A percentile compares a stretch with the other conserved stretches of the same genome.
Conservation (phyloP, 495 filamentous ascomycete genomes). For the Penicillium pulvis region DNA sequence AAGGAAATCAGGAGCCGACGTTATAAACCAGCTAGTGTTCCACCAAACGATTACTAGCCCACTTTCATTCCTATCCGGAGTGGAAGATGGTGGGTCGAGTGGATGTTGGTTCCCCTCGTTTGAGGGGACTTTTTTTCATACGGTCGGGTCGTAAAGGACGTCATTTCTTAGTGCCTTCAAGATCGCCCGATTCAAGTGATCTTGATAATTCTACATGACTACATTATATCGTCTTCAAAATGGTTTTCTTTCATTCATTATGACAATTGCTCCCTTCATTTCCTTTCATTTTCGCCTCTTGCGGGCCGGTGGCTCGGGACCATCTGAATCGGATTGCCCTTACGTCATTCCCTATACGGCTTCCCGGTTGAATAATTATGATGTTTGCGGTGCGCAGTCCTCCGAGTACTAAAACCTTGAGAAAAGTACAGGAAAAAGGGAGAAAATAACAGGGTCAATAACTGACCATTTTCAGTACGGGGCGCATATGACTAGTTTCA, state of each 20-base stretch:
- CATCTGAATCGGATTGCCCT: slow-evolving; percentile 13
- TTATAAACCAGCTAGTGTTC: slow-evolving; percentile 33
- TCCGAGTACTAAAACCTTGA: not conserved
- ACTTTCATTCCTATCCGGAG: slow-evolving; percentile 38
- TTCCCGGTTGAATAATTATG: slow-evolving; percentile 23
- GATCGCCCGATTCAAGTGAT: not conserved
- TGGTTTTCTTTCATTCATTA: not conserved
- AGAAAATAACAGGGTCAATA: not conserved
- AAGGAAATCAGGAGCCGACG: slow-evolving; percentile 20
- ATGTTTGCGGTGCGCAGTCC: slow-evolving; percentile 17
- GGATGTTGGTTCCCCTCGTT: slow-evolving; percentile 40
- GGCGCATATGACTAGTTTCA: slow-evolving; percentile 1
- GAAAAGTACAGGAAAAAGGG: too few relatives aligned
- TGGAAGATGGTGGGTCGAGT: slow-evolving; percentile 40
- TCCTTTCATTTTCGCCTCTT: not conserved
- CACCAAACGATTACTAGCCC: slow-evolving; percentile 31
- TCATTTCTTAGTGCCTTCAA: slow-evolving; percentile 14
- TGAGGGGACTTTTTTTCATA: slow-evolving; percentile 12
- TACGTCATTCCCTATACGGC: slow-evolving; percentile 32
- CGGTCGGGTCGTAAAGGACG: slow-evolving; percentile 12
- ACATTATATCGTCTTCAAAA: not conserved
- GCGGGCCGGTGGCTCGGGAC: slow-evolving; percentile 25
- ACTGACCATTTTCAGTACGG: not conserved
- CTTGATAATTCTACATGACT: not conserved
- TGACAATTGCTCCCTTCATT: not conserved